Base-by-base conservation (phyloP, 2,329 filamentous ascomycete genomes). In the Cladosporium austrohemisphaericum region DNA sequence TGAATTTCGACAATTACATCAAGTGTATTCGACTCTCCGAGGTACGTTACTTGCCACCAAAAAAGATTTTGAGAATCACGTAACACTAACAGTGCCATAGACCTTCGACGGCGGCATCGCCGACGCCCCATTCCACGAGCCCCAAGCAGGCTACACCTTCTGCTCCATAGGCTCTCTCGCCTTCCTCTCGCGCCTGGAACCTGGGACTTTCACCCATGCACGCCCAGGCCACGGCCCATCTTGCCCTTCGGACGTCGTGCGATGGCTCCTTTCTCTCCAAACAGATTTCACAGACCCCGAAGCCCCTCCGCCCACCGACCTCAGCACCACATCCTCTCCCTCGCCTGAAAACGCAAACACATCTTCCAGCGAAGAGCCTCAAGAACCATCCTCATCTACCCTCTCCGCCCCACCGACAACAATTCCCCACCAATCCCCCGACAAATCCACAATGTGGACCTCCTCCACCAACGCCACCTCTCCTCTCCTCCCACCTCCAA, bases 381-480 rank as follows among this genome's bases (percentile, higher is more conserved):
- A n/a, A n/a, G 5, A 16, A 37, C 31, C 14, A 36, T 8, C 5
- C n/a, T n/a, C 11, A n/a, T 3, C 31, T 23, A 14, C 43, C 28
- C 9, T 4, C n/a, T 8, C 9, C 3, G 8, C 19, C 10, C 19
- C 36, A 38, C 9, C 38, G 1, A 4, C 52, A 10, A 28, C 44
- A 13, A 45, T 46, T 4, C 36, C 60, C 9, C 60, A 60, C 40
- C 61, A 62, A 54, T 56, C 52, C 16, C 59, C 58, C 4, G 56
- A 55, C 32, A 55, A 58, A 41, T 58, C 55, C 11, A 57, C 55
- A 14, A 40, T 45, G 29, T 47, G 49, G 33, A 50, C 26, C 64
- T 96, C 96, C 71, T 98, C 98, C 68, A 78, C 84, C 41, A 86
- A 88, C 9, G 93, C 97, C 69, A 97, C 93, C 0, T 70, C 98